A percentile compares a stretch with the other conserved stretches of the same genome.
Conservation (phyloP, 2,329 filamentous ascomycete genomes). For the Rutstroemia sp. region DNA sequence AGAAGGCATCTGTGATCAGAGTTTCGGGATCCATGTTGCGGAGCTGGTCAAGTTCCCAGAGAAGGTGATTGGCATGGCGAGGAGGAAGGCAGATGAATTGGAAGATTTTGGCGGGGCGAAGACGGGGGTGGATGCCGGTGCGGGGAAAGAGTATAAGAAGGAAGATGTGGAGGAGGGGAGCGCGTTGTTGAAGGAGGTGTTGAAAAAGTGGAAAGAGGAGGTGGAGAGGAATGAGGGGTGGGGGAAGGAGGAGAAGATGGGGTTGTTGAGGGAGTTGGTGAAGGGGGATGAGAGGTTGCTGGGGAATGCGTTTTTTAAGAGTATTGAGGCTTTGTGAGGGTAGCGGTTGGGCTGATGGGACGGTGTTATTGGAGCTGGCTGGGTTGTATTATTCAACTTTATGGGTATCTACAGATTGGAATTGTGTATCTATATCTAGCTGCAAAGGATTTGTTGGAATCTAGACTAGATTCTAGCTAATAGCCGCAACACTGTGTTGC, state of each 20-base stretch:
- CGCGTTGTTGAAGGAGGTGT: slow-evolving; percentile 71
- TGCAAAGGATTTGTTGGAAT: too few relatives aligned
- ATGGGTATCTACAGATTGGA: too few relatives aligned
- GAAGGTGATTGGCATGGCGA: slow-evolving; percentile 99
- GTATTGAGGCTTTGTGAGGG: slow-evolving; percentile 34
- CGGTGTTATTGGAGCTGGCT: too few relatives aligned
- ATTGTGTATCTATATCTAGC: too few relatives aligned
- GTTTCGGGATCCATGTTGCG: slow-evolving; percentile 96
- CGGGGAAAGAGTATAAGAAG: slow-evolving; percentile 57
- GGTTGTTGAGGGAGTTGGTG: slow-evolving; percentile 73
- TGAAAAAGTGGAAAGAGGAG: slow-evolving; percentile 80
- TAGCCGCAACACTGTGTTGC: too few relatives aligned
- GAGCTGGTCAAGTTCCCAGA: slow-evolving; percentile 93
- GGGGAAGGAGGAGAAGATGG: slow-evolving; percentile 69
- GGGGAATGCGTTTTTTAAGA: slow-evolving; percentile 63
- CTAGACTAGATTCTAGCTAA: too few relatives aligned
- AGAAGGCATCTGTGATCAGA: slow-evolving; percentile 91
- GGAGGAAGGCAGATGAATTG: slow-evolving; percentile 93
- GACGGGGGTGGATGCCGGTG: slow-evolving; percentile 29
- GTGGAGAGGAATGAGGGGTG: slow-evolving; percentile 42
- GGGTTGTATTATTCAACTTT: too few relatives aligned
- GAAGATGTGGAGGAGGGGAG: slow-evolving; percentile 88
- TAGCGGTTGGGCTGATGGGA: background rate
- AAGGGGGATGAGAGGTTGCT: slow-evolving; percentile 58
- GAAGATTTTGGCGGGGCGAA: slow-evolving; percentile 84